Percentiles rank a stretch among this genome's conserved stretches.
These are phyloP conservation scores for Saccharomycopsis amapae DNA, from an alignment of 805 yeast genomes.

Conservation along the genomic window DNA sequence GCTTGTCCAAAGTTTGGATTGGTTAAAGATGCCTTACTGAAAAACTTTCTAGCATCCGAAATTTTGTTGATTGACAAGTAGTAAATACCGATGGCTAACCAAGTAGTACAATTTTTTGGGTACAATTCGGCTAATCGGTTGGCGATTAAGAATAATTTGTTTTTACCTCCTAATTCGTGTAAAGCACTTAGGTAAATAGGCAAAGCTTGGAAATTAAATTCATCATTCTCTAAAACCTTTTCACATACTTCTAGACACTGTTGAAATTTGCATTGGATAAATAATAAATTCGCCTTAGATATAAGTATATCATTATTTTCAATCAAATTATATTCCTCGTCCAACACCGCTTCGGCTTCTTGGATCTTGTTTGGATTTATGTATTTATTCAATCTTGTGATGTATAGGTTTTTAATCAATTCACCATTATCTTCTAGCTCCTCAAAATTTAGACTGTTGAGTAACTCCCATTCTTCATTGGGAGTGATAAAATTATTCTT, in stretches of 20 bases:
- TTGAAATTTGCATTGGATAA: slow-evolving; percentile 70
- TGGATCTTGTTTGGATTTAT: slow-evolving; percentile 48
- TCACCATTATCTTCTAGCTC: slow-evolving; percentile 77
- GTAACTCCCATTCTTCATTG: slow-evolving; percentile 77
- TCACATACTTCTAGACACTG: slow-evolving; percentile 74
- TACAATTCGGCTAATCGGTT: slow-evolving; percentile 81
- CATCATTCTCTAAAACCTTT: slow-evolving; percentile 46
- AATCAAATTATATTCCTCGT: slow-evolving; percentile 64
- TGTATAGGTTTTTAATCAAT: slow-evolving; percentile 67
- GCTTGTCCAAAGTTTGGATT: slow-evolving; percentile 91
- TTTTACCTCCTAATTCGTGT: slow-evolving; percentile 76
- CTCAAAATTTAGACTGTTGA: slow-evolving; percentile 57
- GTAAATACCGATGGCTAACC: slow-evolving; percentile 90
- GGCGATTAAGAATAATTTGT: slow-evolving; percentile 70
- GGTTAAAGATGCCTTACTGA: slow-evolving; percentile 80
- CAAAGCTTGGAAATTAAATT: slow-evolving; percentile 59
- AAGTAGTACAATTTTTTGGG: slow-evolving; percentile 75
- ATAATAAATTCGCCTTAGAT: slow-evolving; percentile 62
- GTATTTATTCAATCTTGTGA: slow-evolving; percentile 69
- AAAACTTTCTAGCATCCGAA: slow-evolving; percentile 78
- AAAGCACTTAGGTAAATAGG: slow-evolving; percentile 80
- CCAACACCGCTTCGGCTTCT: slow-evolving; percentile 59
- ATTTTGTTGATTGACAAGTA: slow-evolving; percentile 68
- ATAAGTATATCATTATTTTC: slow-evolving; percentile 64
- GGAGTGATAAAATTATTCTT: slow-evolving; percentile 72